Percentiles rank a stretch among this genome's conserved stretches.
Conservation (phyloP, 495 filamentous ascomycete species). For the Articulospora tetracladia region DNA sequence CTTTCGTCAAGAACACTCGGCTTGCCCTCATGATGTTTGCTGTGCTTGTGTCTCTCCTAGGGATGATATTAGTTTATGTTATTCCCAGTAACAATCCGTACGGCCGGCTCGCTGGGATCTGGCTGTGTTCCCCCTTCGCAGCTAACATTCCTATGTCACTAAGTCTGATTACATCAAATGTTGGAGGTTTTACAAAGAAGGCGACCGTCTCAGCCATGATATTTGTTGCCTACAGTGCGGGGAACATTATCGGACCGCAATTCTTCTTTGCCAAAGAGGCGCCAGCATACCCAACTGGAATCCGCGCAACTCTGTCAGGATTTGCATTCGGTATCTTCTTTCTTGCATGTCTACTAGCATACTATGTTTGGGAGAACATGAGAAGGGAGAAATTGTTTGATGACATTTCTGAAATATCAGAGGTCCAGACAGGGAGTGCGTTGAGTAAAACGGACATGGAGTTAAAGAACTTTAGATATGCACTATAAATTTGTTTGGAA, state of each 20-base stretch:
- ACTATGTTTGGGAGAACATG: conserved; percentile 3
- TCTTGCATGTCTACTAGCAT: background rate
- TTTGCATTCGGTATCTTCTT: conserved; percentile 1
- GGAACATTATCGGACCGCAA: conserved; percentile 4
- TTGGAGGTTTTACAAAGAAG: conserved; percentile 70
- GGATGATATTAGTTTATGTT: conserved; percentile 62
- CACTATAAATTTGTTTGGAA: background rate
- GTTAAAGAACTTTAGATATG: background rate
- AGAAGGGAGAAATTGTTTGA: background rate
- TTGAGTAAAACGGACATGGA: background rate
- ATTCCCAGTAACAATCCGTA: conserved; percentile 41
- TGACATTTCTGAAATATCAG: background rate
- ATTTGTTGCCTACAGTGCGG: conserved; percentile 36
- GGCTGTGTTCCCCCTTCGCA: conserved; percentile 1
- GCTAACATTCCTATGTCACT: conserved; percentile 1
- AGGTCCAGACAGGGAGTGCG: background rate
- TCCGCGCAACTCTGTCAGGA: background rate
- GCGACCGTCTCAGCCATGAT: conserved; percentile 56
- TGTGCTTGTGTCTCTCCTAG: conserved; percentile 29
- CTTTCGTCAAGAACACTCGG: conserved; percentile 1
- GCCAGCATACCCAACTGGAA: conserved; percentile 44
- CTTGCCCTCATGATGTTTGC: background rate
- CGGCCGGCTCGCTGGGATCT: background rate
- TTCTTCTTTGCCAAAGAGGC: conserved; percentile 16
- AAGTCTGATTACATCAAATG: conserved; percentile 40